These are phyloP conservation scores for Hygrophila difformis DNA, from an alignment of 257 asterid genomes.

Conservation along the genomic window DNA sequence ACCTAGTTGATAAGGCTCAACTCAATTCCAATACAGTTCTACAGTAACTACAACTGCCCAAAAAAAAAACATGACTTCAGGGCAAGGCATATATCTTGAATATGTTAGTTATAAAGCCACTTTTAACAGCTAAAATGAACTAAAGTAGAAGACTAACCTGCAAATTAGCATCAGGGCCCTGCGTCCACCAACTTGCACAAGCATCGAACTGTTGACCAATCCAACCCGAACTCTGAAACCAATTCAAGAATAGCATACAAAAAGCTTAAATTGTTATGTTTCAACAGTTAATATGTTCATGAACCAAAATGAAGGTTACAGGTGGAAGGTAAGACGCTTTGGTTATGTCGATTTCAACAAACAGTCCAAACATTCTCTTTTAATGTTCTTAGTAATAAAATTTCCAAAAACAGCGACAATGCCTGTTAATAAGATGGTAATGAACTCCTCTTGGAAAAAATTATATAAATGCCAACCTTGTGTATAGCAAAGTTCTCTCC, in stretches of 20 bases:
- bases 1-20: too few relatives aligned
- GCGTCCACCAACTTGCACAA: slow-evolving; percentile 99
- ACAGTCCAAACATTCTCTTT: slow-evolving; percentile 1
- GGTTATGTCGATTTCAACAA: background rate
- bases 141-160: slow-evolving; percentile 49
- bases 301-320: slow-evolving; percentile 12
- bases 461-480: slow-evolving; percentile 42
- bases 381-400: background rate
- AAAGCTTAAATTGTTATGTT: slow-evolving; percentile 16
- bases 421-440: background rate
- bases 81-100: too few relatives aligned
- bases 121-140: background rate
- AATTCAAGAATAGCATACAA: slow-evolving; percentile 14
- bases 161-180: slow-evolving; percentile 83
- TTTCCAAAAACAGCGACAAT: slow-evolving; percentile 7
- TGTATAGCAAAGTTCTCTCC: slow-evolving; percentile 88
- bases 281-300: slow-evolving; percentile 1
- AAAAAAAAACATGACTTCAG: too few relatives aligned
- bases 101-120: background rate
- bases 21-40: too few relatives aligned
- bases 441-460: slow-evolving; percentile 1
- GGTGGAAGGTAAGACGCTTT: slow-evolving; percentile 5
- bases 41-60: too few relatives aligned
- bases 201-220: slow-evolving; percentile 91
- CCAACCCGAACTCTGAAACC: slow-evolving; percentile 34